A percentile compares a stretch with the other conserved stretches of the same genome.
These are phyloP conservation scores for Taphrina deformans DNA, from an alignment of 1,139 yeast species.

Conservation along the genomic window DNA sequence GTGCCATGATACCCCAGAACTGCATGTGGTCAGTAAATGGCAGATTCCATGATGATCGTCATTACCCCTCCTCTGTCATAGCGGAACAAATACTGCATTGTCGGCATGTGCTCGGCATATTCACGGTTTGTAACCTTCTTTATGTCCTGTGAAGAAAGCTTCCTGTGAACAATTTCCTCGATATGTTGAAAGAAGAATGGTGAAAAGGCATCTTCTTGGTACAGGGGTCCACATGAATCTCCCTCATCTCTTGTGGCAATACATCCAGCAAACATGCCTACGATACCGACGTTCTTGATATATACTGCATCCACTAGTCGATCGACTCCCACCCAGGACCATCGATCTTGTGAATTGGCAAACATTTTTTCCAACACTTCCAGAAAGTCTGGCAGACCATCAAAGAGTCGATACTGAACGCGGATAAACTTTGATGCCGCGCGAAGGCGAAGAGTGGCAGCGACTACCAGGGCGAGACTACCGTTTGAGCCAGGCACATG, in stretches of 20 bases:
- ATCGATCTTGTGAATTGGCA: not conserved
- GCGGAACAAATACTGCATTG: slow-evolving; percentile 17
- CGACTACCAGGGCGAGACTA: slow-evolving; percentile 16
- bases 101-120: slow-evolving; percentile 13
- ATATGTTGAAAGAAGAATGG: slow-evolving; percentile 20
- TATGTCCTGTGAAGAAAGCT: too few species aligned
- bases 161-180: not conserved
- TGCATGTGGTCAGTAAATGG: not conserved
- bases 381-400: not conserved
- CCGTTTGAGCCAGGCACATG: slow-evolving; percentile 15
- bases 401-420: not conserved
- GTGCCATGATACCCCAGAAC: slow-evolving; percentile 24
- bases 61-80: slow-evolving; percentile 16
- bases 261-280: slow-evolving; percentile 18
- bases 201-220: slow-evolving; percentile 1
- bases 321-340: slow-evolving; percentile 7
- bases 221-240: not conserved
- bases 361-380: not conserved
- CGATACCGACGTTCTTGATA: not conserved
- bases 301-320: slow-evolving; percentile 8
- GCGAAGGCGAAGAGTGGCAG: not conserved
- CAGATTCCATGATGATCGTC: not conserved
- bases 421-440: not conserved
- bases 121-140: not conserved
- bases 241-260: not conserved